A percentile compares a stretch with the other conserved stretches of the same genome.
Evolutionary conservation across 2,329 filamentous ascomycete species (phyloP).

Genomic region (Colletotrichum theobromicola): DNA sequence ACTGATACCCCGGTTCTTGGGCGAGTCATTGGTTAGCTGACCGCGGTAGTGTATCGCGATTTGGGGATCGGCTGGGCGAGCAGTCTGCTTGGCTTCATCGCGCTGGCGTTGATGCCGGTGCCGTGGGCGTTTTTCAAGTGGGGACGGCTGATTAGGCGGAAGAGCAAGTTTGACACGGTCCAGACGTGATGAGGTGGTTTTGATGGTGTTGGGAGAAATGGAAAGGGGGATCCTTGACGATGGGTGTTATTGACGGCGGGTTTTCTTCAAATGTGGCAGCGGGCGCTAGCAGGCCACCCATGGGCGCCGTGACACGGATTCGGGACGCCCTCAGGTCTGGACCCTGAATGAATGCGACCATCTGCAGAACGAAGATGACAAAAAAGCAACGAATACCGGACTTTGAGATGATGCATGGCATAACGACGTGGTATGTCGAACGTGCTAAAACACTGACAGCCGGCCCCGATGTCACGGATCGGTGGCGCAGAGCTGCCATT

Average conservation of each 20-base stretch:
- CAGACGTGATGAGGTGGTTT: conserved; percentile 28
- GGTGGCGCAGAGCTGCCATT: background rate
- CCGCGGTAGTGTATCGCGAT: conserved; percentile 42
- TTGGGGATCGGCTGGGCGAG: conserved; percentile 53
- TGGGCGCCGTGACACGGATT: background rate
- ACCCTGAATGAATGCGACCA: rapidly evolving
- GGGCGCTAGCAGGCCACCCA: background rate
- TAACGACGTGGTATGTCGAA: background rate
- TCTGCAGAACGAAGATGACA: background rate
- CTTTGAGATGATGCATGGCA: background rate
- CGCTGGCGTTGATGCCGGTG: conserved; percentile 52
- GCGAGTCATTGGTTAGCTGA: background rate
- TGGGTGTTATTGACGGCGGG: background rate
- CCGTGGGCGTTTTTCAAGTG: conserved; percentile 59
- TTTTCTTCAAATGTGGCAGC: background rate
- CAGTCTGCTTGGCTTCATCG: conserved; percentile 52
- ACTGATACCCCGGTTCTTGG: background rate
- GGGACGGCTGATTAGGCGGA: conserved; percentile 45
- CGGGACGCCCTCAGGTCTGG: background rate
- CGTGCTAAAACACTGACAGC: background rate
- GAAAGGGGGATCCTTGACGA: conserved; percentile 13
- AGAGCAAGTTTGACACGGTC: conserved; percentile 44
- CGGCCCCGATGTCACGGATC: background rate
- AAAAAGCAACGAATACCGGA: rapidly evolving
- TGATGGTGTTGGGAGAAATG: background rate